These are phyloP conservation scores for Fraxinus floribunda DNA, from an alignment of 305 asterid species.

Conservation along the genomic window DNA sequence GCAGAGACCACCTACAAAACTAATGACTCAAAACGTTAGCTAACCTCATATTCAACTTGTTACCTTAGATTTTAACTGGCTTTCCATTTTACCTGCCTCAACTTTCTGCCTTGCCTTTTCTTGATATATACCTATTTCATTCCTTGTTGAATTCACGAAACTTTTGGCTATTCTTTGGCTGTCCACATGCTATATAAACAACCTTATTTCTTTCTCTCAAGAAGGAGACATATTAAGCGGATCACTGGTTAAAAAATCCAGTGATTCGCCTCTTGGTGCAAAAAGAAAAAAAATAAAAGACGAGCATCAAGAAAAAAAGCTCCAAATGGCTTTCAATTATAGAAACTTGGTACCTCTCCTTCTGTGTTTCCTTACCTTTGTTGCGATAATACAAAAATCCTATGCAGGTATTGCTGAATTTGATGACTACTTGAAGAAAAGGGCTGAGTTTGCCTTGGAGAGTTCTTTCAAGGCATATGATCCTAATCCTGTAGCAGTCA, in stretches of 20 bases:
- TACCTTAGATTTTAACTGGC: constrained; percentile 25
- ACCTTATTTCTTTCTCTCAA: neutral
- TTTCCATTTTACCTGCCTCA: constrained; percentile 30
- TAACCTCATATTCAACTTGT: neutral
- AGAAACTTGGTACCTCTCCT: constrained; percentile 20
- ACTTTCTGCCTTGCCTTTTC: neutral
- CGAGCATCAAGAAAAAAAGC: neutral
- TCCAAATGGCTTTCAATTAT: constrained; percentile 28
- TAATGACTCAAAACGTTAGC: neutral
- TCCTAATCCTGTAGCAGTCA: constrained; percentile 54
- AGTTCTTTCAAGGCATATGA: constrained; percentile 50
- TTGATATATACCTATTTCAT: neutral
- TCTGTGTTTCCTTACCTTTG: constrained; percentile 28
- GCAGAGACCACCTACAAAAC: neutral
- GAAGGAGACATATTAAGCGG: constrained; percentile 9
- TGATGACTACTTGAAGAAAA: constrained; percentile 50
- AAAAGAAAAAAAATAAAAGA: neutral
- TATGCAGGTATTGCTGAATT: constrained; percentile 37
- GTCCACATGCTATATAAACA: constrained; percentile 2
- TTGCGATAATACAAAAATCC: constrained; percentile 30
- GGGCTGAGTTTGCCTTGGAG: constrained; percentile 42
- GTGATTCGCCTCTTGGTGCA: constrained; percentile 25
- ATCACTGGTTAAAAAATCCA: constrained; percentile 28
- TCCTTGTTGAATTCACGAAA: neutral
- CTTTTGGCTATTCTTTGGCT: neutral